Evolutionary conservation across 768 basidiomycete genomes (phyloP).

Genomic region (Phaeolepiota aurea): DNA sequence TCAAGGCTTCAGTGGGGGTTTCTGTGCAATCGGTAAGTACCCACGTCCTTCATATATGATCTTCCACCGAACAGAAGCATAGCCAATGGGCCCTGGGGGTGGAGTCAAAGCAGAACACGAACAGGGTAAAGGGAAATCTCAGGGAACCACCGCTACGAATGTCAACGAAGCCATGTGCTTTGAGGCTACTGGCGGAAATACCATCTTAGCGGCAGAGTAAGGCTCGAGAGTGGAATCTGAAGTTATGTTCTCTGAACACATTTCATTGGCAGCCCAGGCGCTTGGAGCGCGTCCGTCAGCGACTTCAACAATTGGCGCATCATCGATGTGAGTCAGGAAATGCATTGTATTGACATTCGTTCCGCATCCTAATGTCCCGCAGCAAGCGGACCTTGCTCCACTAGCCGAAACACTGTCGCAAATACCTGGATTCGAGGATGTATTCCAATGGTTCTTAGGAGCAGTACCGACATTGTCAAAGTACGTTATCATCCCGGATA

Average conservation of each 20-base stretch:
- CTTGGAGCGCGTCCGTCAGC: not conserved
- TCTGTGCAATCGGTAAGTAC: not conserved
- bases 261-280: too few relatives aligned
- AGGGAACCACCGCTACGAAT: not conserved
- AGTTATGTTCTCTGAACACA: too few relatives aligned
- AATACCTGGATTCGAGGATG: not conserved
- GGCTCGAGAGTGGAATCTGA: too few relatives aligned
- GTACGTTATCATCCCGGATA: not conserved
- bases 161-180: not conserved
- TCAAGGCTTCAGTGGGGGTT: not conserved
- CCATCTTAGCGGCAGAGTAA: not conserved
- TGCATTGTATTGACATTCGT: too few relatives aligned
- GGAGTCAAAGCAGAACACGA: not conserved
- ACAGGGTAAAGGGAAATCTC: not conserved
- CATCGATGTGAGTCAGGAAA: not conserved
- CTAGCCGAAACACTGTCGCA: not conserved
- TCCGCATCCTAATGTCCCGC: not conserved
- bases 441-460: not conserved
- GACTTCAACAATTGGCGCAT: not conserved
- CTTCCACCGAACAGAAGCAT: too few relatives aligned
- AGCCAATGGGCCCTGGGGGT: too few relatives aligned
- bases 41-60: too few relatives aligned
- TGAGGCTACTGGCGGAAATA: not conserved
- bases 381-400: not conserved
- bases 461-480: not conserved